Conservation (phyloP, 1,139 yeast species). For the Protomyces gravidus region DNA sequence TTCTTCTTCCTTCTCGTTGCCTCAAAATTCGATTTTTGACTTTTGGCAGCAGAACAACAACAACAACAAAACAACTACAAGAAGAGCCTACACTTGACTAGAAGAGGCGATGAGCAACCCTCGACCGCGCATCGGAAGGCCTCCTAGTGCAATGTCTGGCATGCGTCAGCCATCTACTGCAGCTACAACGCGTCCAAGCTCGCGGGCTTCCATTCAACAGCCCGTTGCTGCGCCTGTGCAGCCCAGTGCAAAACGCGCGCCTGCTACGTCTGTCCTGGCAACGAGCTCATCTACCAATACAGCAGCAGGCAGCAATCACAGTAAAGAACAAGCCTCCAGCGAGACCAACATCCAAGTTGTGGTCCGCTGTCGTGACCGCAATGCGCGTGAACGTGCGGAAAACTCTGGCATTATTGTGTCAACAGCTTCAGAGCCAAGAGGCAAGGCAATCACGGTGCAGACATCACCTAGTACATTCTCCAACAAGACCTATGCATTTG, state of each 20-base stretch:
- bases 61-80: neutral
- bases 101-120: neutral
- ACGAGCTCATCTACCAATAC: neutral
- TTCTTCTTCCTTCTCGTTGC: too few relatives aligned
- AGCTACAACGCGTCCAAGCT: slow-evolving; percentile 18
- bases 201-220: slow-evolving; percentile 9
- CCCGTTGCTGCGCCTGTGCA: slow-evolving; percentile 3
- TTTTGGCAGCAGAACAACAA: too few relatives aligned
- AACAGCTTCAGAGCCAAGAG: slow-evolving; percentile 33
- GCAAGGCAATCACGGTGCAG: slow-evolving; percentile 39
- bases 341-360: slow-evolving; percentile 65
- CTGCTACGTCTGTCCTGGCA: neutral
- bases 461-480: slow-evolving; percentile 37
- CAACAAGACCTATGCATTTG: slow-evolving; percentile 57
- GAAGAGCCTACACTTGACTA: too few relatives aligned
- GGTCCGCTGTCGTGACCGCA: slow-evolving; percentile 83
- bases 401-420: slow-evolving; percentile 68
- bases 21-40: too few relatives aligned
- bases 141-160: slow-evolving; percentile 24
- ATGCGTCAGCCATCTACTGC: slow-evolving; percentile 14
- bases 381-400: slow-evolving; percentile 61
- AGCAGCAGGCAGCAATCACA: neutral
- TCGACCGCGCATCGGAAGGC: slow-evolving; percentile 16
- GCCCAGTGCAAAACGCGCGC: neutral
- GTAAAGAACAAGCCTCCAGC: neutral